Conservation (phyloP, 139 green algal species). For the Chlamydomonas sphaeroides region DNA sequence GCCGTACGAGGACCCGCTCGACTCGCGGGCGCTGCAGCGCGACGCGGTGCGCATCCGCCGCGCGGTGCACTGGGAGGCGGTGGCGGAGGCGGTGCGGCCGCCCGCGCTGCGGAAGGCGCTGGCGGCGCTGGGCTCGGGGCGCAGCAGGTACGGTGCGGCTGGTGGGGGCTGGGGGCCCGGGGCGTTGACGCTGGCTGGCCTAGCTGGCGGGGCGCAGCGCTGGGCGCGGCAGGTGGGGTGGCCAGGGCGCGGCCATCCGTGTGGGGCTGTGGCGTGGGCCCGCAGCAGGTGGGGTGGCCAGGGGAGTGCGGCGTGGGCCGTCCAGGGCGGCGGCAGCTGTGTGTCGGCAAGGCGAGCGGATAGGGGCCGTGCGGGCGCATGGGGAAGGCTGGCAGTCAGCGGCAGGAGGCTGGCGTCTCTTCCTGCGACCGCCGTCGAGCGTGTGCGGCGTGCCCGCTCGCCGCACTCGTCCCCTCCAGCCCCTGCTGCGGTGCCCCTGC, state of each 20-base stretch:
- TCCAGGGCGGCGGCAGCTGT: no score
- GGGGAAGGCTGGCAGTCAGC: no score
- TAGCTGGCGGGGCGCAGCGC: not conserved
- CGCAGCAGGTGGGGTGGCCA: no score
- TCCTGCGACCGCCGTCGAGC: no score
- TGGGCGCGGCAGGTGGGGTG: no score
- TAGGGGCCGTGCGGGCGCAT: no score
- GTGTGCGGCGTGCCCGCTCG: no score
- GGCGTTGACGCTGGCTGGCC: not conserved
- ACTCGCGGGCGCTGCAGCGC: conserved; percentile 3
- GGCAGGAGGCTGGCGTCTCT: no score
- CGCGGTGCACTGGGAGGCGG: conserved; percentile 17
- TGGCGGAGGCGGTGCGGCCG: conserved; percentile 13
- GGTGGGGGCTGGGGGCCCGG: not conserved
- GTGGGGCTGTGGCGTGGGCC: no score
- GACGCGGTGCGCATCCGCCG: not conserved
- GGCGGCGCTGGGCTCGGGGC: not conserved
- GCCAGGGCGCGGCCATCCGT: not conserved
- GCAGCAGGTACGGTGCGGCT: not conserved
- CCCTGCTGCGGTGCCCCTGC: not conserved
- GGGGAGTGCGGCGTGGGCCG: no score
- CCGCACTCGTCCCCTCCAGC: no score
- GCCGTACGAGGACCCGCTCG: not conserved
- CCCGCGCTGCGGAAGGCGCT: conserved; percentile 13
- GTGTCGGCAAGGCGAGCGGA: no score